These are phyloP conservation scores for Croton laevigatus DNA, from an alignment of 441 rosid species.

Conservation along the genomic window DNA sequence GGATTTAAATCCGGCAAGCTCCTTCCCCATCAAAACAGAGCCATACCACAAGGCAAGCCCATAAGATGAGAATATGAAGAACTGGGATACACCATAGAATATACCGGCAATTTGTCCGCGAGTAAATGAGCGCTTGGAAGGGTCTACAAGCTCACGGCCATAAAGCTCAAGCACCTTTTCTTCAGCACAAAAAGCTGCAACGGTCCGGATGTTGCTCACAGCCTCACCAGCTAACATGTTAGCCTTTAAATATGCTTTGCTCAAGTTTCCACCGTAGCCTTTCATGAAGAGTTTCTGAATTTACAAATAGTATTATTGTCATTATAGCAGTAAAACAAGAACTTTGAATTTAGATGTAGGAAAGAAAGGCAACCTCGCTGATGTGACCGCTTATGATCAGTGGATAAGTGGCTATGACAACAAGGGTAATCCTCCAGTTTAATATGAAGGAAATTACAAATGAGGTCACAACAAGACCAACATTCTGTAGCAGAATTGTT, in stretches of 20 bases:
- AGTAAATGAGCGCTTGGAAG: conserved; percentile 60
- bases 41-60: conserved; percentile 98
- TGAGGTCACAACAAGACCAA: conserved; percentile 65
- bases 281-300: conserved; percentile 88
- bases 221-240: conserved; percentile 97
- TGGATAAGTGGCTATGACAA: conserved; percentile 78
- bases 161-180: conserved; percentile 80
- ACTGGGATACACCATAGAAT: conserved; percentile 86
- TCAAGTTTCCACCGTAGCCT: conserved; percentile 95
- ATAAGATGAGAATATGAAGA: conserved; percentile 91
- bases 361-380: conserved; percentile 62
- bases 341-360: conserved; percentile 1
- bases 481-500: conserved; percentile 71
- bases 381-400: conserved; percentile 86
- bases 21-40: conserved; percentile 87
- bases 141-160: conserved; percentile 66
- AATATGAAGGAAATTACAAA: conserved; percentile 77
- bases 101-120: conserved; percentile 92
- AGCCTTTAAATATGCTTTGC: conserved; percentile 88
- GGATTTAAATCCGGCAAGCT: conserved; percentile 65
- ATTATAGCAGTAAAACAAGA: background rate
- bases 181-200: conserved; percentile 87
- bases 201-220: conserved; percentile 84
- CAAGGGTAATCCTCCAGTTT: conserved; percentile 90
- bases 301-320: background rate